Conservation (phyloP, 768 basidiomycete genomes). For the Mycena haematopus region DNA sequence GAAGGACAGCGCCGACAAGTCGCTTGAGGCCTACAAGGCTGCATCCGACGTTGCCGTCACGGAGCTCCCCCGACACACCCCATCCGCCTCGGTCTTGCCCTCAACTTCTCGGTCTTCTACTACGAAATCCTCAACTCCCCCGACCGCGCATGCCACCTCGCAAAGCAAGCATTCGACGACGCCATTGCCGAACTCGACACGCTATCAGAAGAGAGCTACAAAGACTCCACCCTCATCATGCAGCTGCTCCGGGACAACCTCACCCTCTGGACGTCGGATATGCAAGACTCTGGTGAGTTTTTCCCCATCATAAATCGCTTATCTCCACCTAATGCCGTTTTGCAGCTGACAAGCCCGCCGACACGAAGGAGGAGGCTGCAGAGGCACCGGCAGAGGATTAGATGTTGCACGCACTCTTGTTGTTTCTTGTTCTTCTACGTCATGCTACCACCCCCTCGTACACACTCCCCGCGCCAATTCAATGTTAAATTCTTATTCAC, state of each 20-base stretch:
- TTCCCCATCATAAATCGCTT: neutral
- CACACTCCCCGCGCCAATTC: conserved; percentile 12
- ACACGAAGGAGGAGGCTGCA: conserved; percentile 70
- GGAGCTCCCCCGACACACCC: conserved; percentile 95
- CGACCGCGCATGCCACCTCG: conserved; percentile 97
- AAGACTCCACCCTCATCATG: conserved; percentile 98
- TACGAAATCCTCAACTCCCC: conserved; percentile 99
- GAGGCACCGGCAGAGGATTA: conserved; percentile 74
- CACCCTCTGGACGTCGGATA: conserved; percentile 97
- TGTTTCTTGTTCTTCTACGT: conserved; percentile 31
- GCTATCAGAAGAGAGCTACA: conserved; percentile 98
- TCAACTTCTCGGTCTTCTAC: conserved; percentile 99
- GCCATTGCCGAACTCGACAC: conserved; percentile 99
- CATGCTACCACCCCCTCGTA: conserved; percentile 39
- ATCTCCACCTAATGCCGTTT: conserved; percentile 19
- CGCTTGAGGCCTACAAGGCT: conserved; percentile 95
- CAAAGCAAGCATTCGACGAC: conserved; percentile 99
- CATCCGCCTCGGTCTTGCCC: conserved; percentile 96
- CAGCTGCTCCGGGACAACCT: conserved; percentile 97
- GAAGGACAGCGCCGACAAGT: conserved; percentile 97
- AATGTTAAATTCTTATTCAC: conserved; percentile 28
- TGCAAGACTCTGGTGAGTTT: conserved; percentile 86
- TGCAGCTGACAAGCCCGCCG: conserved; percentile 70
- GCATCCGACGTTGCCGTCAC: conserved; percentile 97
- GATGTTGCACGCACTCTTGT: conserved; percentile 34